phyloP scores from a whole-genome alignment of 345 rosid genomes.

The Schrenkiella parvula region DNA sequence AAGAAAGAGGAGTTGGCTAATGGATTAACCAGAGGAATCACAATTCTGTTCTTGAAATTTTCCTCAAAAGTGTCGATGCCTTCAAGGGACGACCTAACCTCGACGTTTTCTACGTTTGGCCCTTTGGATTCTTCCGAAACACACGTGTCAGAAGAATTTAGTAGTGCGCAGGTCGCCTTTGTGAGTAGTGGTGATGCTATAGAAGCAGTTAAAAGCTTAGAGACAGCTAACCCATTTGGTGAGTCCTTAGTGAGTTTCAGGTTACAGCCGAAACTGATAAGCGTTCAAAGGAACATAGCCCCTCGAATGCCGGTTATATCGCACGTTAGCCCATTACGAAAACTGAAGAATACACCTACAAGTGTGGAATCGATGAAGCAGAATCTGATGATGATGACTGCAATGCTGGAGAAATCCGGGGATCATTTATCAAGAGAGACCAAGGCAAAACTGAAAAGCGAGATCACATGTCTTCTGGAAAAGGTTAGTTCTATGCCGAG shows the following conservation, averaged over 20 bases:
- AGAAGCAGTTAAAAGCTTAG: constrained; percentile 59
- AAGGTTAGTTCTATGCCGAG: constrained; percentile 69
- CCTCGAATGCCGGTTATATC: constrained; percentile 32
- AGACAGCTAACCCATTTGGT: constrained; percentile 53
- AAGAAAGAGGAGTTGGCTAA: constrained; percentile 40
- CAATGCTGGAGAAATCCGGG: constrained; percentile 78
- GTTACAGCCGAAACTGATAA: constrained; percentile 39
- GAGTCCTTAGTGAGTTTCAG: constrained; percentile 39
- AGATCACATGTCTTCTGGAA: constrained; percentile 64
- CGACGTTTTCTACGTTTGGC: constrained; percentile 62
- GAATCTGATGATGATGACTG: constrained; percentile 87
- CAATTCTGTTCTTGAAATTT: constrained; percentile 62
- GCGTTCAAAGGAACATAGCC: constrained; percentile 19
- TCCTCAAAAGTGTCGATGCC: constrained; percentile 55
- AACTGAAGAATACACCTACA: constrained; percentile 42
- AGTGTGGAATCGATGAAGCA: constrained; percentile 61
- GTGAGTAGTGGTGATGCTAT: constrained; percentile 46
- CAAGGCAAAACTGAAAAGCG: constrained; percentile 64
- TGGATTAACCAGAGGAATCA: constrained; percentile 45
- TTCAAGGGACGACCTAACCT: constrained; percentile 51
- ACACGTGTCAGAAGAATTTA: constrained; percentile 40
- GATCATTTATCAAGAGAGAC: constrained; percentile 74
- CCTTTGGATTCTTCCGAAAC: constrained; percentile 57
- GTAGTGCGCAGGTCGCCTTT: constrained; percentile 57
- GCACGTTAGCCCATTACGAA: constrained; percentile 29